Evolutionary conservation across 2,329 filamentous ascomycete species (phyloP).

Genomic region (Paecilomyces sp.): DNA sequence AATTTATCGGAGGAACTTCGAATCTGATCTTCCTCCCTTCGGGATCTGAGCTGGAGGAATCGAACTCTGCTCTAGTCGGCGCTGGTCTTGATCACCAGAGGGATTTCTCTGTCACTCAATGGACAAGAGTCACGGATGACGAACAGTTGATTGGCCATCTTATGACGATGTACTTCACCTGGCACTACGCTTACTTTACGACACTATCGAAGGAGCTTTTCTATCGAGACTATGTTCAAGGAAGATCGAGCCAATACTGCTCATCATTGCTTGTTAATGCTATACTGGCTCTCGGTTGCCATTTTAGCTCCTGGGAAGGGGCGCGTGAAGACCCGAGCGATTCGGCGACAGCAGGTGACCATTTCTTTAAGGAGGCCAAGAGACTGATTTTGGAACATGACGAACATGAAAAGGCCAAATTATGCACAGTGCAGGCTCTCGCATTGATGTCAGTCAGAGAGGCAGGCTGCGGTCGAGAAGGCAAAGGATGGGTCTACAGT

Average conservation of each 20-base stretch:
- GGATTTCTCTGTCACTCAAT: slow-evolving; percentile 69
- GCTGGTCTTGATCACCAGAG: slow-evolving; percentile 42
- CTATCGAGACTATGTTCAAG: slow-evolving; percentile 73
- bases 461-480: slow-evolving; percentile 87
- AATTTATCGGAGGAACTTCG: slow-evolving; percentile 90
- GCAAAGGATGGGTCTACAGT: slow-evolving; percentile 96
- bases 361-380: slow-evolving; percentile 94
- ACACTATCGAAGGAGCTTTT: slow-evolving; percentile 82
- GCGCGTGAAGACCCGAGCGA: slow-evolving; percentile 67
- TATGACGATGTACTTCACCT: slow-evolving; percentile 95
- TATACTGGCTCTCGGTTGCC: slow-evolving; percentile 86
- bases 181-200: slow-evolving; percentile 96
- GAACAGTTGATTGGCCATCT: slow-evolving; percentile 74
- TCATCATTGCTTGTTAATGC: slow-evolving; percentile 86
- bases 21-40: slow-evolving; percentile 74
- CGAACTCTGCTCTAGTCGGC: slow-evolving; percentile 32
- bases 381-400: slow-evolving; percentile 82
- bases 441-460: slow-evolving; percentile 95
- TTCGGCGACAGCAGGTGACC: slow-evolving; percentile 81
- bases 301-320: slow-evolving; percentile 73
- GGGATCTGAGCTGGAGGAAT: slow-evolving; percentile 39
- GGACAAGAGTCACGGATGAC: slow-evolving; percentile 81
- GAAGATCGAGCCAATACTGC: slow-evolving; percentile 68
- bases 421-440: slow-evolving; percentile 88
- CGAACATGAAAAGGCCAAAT: slow-evolving; percentile 79